Conservation (phyloP, 108 stramenopile genomes). For the Skeletonema potamos region DNA sequence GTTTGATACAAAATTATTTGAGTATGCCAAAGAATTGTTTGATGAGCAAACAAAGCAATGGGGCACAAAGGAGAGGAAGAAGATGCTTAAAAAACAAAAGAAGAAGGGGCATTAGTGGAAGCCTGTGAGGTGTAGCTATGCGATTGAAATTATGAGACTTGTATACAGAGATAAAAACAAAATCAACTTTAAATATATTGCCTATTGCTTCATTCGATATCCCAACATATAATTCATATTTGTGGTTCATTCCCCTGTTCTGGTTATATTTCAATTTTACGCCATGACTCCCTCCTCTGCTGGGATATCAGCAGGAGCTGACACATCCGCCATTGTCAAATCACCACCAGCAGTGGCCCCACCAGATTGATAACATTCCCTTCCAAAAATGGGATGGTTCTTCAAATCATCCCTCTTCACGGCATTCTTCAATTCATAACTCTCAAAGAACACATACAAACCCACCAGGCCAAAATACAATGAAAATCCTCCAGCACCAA, state of each 20-base stretch:
- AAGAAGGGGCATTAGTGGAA: conserved; percentile 16
- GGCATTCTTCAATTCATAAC: conserved; percentile 10
- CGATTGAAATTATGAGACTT: no score
- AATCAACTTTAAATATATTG: not conserved
- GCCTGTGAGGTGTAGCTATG: not conserved
- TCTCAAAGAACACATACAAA: conserved; percentile 23
- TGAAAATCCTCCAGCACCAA: not conserved
- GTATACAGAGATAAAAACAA: no score
- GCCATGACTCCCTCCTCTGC: not conserved
- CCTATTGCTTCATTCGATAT: not conserved
- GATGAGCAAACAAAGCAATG: conserved; percentile 46
- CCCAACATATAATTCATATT: not conserved
- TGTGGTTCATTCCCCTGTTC: no score
- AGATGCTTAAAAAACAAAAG: conserved; percentile 49
- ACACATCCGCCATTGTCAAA: not conserved
- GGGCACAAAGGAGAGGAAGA: conserved; percentile 52
- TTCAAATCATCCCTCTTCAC: conserved; percentile 15
- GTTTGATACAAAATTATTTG: conserved; percentile 52
- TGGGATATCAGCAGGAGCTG: not conserved
- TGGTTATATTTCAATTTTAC: not conserved
- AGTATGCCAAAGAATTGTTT: conserved; percentile 49
- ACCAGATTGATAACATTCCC: conserved; percentile 12
- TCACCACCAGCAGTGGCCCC: not conserved
- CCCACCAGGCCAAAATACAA: conserved; percentile 31
- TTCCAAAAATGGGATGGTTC: conserved; percentile 35